These are phyloP conservation scores for Suillus tomentosus DNA, from an alignment of 768 basidiomycete genomes.

Conservation along the genomic window DNA sequence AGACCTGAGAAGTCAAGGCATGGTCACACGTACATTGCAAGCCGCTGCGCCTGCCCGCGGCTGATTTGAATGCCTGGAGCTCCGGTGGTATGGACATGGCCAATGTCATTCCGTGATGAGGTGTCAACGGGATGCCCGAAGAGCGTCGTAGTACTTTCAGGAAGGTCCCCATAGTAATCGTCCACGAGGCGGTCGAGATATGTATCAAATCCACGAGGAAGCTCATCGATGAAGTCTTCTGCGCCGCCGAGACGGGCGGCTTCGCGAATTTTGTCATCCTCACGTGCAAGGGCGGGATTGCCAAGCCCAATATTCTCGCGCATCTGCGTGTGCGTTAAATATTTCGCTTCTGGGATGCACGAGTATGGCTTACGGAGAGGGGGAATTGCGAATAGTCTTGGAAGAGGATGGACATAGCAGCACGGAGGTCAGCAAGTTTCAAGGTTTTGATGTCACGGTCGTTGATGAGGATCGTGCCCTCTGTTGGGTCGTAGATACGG, in stretches of 20 bases:
- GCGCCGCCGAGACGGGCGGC: conserved; percentile 77
- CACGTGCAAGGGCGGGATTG: conserved; percentile 53
- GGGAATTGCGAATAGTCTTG: conserved; percentile 84
- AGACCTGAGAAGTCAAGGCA: background rate
- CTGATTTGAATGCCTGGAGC: conserved; percentile 45
- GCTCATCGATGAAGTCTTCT: conserved; percentile 58
- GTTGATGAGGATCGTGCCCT: conserved; percentile 69
- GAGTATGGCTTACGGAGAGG: conserved; percentile 55
- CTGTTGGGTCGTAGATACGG: conserved; percentile 67
- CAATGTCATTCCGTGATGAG: conserved; percentile 29
- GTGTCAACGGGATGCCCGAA: conserved; percentile 63
- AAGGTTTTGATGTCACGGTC: conserved; percentile 60
- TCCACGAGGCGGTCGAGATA: conserved; percentile 70
- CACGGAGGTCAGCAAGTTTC: conserved; percentile 61
- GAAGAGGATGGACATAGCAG: conserved; percentile 69
- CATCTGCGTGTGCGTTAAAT: conserved; percentile 45
- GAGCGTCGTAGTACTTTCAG: conserved; percentile 61
- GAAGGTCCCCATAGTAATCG: conserved; percentile 61
- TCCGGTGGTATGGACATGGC: conserved; percentile 45
- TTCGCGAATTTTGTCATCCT: conserved; percentile 57
- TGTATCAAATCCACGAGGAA: conserved; percentile 69
- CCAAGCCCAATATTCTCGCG: conserved; percentile 78
- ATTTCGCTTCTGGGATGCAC: background rate
- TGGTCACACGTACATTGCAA: conserved; percentile 53
- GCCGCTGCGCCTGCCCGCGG: conserved; percentile 75